Evolutionary conservation across 768 basidiomycete genomes (phyloP).

Genomic region (Hygrocybe punicea): DNA sequence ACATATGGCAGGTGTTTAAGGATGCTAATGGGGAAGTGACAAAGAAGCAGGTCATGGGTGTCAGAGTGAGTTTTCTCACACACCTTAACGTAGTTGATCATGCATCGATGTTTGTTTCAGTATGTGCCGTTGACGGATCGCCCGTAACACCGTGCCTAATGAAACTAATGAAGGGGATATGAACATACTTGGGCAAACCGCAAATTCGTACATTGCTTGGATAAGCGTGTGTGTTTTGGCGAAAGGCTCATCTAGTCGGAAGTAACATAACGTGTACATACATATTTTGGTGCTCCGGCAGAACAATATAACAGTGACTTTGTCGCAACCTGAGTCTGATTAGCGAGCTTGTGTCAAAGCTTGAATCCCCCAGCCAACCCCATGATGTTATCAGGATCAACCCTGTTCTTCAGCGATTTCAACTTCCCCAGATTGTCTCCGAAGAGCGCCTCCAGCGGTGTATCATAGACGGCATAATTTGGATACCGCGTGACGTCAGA

Average conservation of each 20-base stretch:
- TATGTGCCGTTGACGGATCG: slow-evolving; percentile 71
- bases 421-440: slow-evolving; percentile 46
- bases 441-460: slow-evolving; percentile 49
- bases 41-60: slow-evolving; percentile 68
- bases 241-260: too few relatives aligned
- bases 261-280: too few relatives aligned
- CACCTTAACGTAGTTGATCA: slow-evolving; percentile 5
- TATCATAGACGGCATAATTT: slow-evolving; percentile 58
- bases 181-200: background rate
- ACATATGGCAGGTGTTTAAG: slow-evolving; percentile 79
- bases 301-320: too few relatives aligned
- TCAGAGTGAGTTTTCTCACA: slow-evolving; percentile 52
- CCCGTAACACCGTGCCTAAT: slow-evolving; percentile 32
- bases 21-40: slow-evolving; percentile 63
- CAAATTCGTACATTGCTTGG: too few relatives aligned
- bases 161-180: background rate
- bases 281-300: too few relatives aligned
- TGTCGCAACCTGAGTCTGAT: too few relatives aligned
- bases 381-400: slow-evolving; percentile 63
- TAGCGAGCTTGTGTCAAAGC: slow-evolving; percentile 29
- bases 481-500: slow-evolving; percentile 46
- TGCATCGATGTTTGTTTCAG: slow-evolving; percentile 29
- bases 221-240: background rate
- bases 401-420: slow-evolving; percentile 36
- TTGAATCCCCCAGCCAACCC: slow-evolving; percentile 66